phyloP scores from a whole-genome alignment of 495 filamentous ascomycete species.

The Cercophora newfieldiana region DNA sequence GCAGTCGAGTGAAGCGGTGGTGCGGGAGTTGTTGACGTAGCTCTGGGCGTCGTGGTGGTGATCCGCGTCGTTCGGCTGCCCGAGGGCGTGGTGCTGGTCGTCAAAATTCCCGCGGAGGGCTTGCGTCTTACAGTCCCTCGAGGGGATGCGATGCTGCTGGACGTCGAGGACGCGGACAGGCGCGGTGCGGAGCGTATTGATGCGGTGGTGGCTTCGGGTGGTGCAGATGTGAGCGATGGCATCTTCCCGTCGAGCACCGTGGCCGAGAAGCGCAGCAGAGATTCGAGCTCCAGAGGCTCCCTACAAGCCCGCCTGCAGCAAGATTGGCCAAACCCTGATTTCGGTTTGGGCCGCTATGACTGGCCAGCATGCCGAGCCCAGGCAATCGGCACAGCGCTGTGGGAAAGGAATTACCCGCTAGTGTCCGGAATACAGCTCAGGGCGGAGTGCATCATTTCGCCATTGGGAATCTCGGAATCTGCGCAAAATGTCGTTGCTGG shows the following conservation, averaged over 20 bases:
- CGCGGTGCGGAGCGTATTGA: slow-evolving; percentile 3
- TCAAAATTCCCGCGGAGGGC: slow-evolving; percentile 35
- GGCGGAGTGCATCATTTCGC: background rate
- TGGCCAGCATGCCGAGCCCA: slow-evolving; percentile 28
- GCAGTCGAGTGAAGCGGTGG: background rate
- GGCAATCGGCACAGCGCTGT: slow-evolving; percentile 11
- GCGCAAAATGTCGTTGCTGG: background rate
- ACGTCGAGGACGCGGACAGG: background rate
- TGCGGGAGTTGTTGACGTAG: slow-evolving; percentile 5
- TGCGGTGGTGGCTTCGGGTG: background rate
- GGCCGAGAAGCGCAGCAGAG: slow-evolving; percentile 4
- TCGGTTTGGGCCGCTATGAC: slow-evolving; percentile 32
- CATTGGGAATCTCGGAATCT: background rate
- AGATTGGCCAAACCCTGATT: slow-evolving; percentile 31
- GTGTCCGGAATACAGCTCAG: slow-evolving; percentile 6
- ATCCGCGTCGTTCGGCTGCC: slow-evolving; percentile 33
- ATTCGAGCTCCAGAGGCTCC: slow-evolving; percentile 16
- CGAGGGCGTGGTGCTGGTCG: slow-evolving; percentile 28
- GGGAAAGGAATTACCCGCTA: slow-evolving; percentile 7
- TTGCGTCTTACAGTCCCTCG: slow-evolving; percentile 20
- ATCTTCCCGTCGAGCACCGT: slow-evolving; percentile 10
- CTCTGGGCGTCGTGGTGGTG: slow-evolving; percentile 24
- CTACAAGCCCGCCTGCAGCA: background rate
- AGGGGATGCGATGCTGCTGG: background rate
- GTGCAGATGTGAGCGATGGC: slow-evolving; percentile 10